These are phyloP conservation scores for Aspergillus campestris DNA, from an alignment of 495 filamentous ascomycete genomes.

Conservation along the genomic window DNA sequence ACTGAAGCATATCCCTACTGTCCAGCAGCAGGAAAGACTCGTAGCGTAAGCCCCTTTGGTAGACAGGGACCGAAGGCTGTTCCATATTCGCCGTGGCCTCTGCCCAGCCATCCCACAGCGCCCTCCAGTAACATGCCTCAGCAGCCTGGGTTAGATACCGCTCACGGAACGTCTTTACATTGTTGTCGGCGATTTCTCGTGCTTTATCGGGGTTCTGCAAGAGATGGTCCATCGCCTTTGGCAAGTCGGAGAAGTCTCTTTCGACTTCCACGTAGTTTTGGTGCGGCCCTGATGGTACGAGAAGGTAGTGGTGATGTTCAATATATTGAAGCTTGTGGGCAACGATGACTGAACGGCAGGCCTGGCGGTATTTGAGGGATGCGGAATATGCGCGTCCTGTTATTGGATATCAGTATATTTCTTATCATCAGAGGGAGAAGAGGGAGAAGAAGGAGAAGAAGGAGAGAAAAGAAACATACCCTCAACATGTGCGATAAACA, in stretches of 20 bases:
- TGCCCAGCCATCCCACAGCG: slow-evolving; percentile 28
- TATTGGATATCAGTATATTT: neutral
- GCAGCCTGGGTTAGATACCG: slow-evolving; percentile 44
- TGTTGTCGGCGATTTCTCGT: slow-evolving; percentile 38
- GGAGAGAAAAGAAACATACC: too few relatives aligned
- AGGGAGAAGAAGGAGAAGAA: too few relatives aligned
- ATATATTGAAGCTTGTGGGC: slow-evolving; percentile 15
- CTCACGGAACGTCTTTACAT: slow-evolving; percentile 35
- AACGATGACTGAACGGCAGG: slow-evolving; percentile 42
- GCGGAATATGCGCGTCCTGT: slow-evolving; percentile 32
- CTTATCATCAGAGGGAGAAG: neutral
- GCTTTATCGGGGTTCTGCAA: slow-evolving; percentile 28
- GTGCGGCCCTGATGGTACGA: slow-evolving; percentile 26
- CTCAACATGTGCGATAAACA: slow-evolving; percentile 39
- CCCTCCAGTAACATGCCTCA: slow-evolving; percentile 43
- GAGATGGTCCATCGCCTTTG: slow-evolving; percentile 32
- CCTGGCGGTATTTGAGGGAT: slow-evolving; percentile 39
- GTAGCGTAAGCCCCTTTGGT: slow-evolving; percentile 2
- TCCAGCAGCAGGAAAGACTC: slow-evolving; percentile 8
- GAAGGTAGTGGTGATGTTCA: slow-evolving; percentile 13
- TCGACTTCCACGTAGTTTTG: slow-evolving; percentile 46
- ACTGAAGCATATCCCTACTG: slow-evolving; percentile 4
- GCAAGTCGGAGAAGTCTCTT: slow-evolving; percentile 41
- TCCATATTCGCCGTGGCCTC: slow-evolving; percentile 9
- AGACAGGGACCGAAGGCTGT: neutral